A percentile compares a stretch with the other conserved stretches of the same genome.
phyloP scores from a whole-genome alignment of 2,329 filamentous ascomycete species.

The Trichoderma sp. region DNA sequence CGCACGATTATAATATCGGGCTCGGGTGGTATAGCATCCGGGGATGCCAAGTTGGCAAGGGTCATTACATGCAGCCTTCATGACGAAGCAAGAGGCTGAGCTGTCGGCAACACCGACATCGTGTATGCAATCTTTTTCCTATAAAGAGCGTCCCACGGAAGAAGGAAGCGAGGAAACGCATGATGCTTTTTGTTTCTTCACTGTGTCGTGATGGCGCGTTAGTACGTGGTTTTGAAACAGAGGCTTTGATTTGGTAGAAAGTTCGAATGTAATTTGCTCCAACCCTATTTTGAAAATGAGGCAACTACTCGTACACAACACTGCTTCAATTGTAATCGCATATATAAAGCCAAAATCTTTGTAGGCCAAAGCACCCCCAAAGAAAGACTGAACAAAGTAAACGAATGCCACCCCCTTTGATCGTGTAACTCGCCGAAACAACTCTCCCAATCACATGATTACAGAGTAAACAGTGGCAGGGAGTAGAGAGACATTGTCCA shows the following conservation, averaged over 20 bases:
- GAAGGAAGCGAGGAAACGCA: neutral
- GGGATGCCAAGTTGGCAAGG: neutral
- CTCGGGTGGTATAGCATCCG: neutral
- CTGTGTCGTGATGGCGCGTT: neutral
- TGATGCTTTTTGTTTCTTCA: neutral
- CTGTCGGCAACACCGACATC: neutral
- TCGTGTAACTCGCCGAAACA: neutral
- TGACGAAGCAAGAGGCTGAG: neutral
- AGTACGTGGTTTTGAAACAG: neutral
- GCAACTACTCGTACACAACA: neutral
- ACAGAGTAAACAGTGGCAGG: neutral
- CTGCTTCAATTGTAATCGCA: neutral
- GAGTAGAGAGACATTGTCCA: slow-evolving; percentile 13
- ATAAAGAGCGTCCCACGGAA: neutral
- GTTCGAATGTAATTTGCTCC: neutral
- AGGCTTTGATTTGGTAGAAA: neutral
- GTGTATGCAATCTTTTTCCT: neutral
- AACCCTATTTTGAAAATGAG: neutral
- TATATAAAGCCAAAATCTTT: neutral
- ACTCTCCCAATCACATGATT: neutral
- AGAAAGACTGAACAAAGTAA: neutral
- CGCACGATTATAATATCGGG: neutral
- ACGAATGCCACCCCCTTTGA: neutral
- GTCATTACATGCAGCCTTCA: neutral
- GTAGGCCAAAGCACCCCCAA: neutral